Conservation (phyloP, 2,329 filamentous ascomycete species). For the Pseudomassariella vexata region DNA sequence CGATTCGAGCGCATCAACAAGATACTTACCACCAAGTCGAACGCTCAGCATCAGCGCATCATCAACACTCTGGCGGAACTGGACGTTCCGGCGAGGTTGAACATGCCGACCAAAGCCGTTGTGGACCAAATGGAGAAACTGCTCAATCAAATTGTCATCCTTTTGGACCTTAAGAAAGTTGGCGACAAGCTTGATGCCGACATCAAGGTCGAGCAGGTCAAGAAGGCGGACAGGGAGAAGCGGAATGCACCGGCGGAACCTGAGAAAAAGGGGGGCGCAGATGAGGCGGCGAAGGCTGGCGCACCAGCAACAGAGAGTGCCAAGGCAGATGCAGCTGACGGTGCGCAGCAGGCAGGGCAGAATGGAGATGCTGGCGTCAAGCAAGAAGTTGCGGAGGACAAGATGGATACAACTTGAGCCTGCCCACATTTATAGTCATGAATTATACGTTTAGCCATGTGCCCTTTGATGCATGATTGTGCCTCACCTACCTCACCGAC, state of each 20-base stretch:
- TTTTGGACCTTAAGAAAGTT: slow-evolving; percentile 70
- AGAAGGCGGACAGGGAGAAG: slow-evolving; percentile 49
- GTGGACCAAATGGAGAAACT: slow-evolving; percentile 67
- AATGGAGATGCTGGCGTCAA: slow-evolving; percentile 13
- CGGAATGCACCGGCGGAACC: slow-evolving; percentile 13
- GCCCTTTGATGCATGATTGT: too few relatives aligned
- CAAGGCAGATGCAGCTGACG: not conserved
- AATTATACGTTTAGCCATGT: too few relatives aligned
- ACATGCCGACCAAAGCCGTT: slow-evolving; percentile 69
- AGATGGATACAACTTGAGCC: too few relatives aligned
- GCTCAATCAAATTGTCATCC: slow-evolving; percentile 58
- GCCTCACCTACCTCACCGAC: too few relatives aligned
- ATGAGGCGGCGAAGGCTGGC: slow-evolving; percentile 9
- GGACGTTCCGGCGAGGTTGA: slow-evolving; percentile 62
- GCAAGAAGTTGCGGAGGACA: slow-evolving; percentile 12
- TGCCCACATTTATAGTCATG: too few relatives aligned
- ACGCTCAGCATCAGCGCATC: slow-evolving; percentile 71
- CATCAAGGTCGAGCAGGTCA: slow-evolving; percentile 53
- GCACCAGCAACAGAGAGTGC: slow-evolving; percentile 3
- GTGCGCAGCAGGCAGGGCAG: slow-evolving; percentile 3
- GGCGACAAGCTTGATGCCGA: slow-evolving; percentile 72
- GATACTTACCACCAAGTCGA: slow-evolving; percentile 70
- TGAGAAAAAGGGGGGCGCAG: not conserved
- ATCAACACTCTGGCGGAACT: slow-evolving; percentile 66
- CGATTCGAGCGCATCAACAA: slow-evolving; percentile 78